These are phyloP conservation scores for Penicillium daleae DNA, from an alignment of 495 filamentous ascomycete species.

Conservation along the genomic window DNA sequence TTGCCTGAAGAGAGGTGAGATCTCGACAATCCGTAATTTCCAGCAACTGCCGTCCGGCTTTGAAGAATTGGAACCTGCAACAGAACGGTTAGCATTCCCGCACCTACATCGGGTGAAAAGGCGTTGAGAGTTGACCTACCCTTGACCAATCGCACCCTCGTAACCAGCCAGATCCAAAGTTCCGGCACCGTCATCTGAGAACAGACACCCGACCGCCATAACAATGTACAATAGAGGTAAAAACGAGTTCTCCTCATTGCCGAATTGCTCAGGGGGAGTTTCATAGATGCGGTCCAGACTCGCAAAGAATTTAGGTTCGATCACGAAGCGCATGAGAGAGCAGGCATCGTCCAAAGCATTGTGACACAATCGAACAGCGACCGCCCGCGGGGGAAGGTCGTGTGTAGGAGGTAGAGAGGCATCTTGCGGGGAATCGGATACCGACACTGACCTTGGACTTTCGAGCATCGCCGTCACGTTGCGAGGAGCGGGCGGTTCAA, in stretches of 20 bases:
- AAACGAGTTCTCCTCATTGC: conserved; percentile 76
- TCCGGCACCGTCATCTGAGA: conserved; percentile 56
- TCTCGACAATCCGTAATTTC: conserved; percentile 94
- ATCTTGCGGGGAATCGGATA: conserved; percentile 63
- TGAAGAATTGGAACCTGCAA: conserved; percentile 81
- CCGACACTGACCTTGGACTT: conserved; percentile 67
- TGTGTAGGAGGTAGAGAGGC: conserved; percentile 55
- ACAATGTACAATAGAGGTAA: conserved; percentile 82
- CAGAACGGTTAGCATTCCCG: background rate
- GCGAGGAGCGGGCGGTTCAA: conserved; percentile 48
- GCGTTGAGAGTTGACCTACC: conserved; percentile 51
- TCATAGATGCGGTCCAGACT: conserved; percentile 82
- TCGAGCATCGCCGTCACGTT: conserved; percentile 60
- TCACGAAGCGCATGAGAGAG: conserved; percentile 82
- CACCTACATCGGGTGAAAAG: background rate
- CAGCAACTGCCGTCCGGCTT: conserved; percentile 73
- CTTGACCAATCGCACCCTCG: conserved; percentile 76
- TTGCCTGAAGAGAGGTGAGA: conserved; percentile 78
- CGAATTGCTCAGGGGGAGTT: conserved; percentile 66
- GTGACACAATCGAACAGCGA: conserved; percentile 70
- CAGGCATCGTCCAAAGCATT: conserved; percentile 84
- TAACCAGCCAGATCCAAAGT: conserved; percentile 61
- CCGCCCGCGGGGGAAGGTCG: conserved; percentile 71
- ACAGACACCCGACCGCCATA: conserved; percentile 86
- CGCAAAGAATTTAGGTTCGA: conserved; percentile 81